Base-by-base conservation (phyloP, 23 red algal species). In the Chondrus crispus region DNA sequence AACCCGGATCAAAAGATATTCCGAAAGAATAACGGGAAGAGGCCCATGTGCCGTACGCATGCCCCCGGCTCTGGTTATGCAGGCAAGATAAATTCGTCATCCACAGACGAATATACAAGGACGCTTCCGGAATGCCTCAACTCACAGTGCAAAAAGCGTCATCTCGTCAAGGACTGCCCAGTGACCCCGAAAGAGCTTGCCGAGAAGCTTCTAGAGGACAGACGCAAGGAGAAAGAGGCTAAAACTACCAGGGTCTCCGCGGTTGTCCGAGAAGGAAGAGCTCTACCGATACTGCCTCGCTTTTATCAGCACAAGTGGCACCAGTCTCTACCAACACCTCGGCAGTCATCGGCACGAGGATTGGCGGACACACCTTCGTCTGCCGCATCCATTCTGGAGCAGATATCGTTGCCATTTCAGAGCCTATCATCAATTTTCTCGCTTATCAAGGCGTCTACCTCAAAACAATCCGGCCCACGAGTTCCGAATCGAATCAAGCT, bases 191-290 rank as follows among this genome's bases (percentile, higher is more conserved):
- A n/a, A 33, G 68, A 73, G 30, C 68, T 24, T 24, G 68, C 68
- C 16, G 30, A 73, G 32, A 73, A 73, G 68, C 51, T 83, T 38
- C 51, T 83, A 37, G 41, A 83, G 57, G 78, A 83, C 40, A 35
- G 24, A 35, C 40, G 78, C 20, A 38, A 53, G 51, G 57, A 83
- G 78, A 83, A 62, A 45, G 2, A 62, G 29, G 78, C 48, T 13
- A 73, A 73, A 24, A 13, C 68, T 73, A 14, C 68, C 30, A 73
- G 14, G 30, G 16, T 73, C 16, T 73, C 68, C 29, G 68, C 32
- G 13, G 52, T 22, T 22, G 52, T 57, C 22, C 22, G 52, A n/a
- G n/a, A n/a, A n/a, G n/a, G n/a, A n/a, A n/a, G n/a, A n/a, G n/a
- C n/a, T n/a, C n/a, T n/a, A n/a, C n/a, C n/a, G n/a, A n/a, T n/a